Conservation (phyloP, 495 filamentous ascomycete genomes). For the Neohortaea acidophila region DNA sequence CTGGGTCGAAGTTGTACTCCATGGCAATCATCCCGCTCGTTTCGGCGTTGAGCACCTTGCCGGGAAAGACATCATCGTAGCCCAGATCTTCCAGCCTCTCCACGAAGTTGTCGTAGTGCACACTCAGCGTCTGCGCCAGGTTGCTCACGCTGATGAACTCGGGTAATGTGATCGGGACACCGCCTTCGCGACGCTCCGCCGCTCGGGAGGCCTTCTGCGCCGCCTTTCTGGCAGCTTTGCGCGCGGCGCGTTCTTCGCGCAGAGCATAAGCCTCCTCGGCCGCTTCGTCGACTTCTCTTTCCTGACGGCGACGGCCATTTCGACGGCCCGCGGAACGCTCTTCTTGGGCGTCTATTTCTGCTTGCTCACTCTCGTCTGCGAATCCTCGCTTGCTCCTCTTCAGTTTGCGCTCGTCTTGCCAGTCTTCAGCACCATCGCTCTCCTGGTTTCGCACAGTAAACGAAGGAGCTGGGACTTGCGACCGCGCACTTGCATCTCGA, state of each 20-base stretch:
- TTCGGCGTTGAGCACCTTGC: slow-evolving; percentile 77
- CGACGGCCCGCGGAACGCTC: background rate
- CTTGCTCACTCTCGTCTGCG: background rate
- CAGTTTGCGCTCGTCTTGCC: too few relatives aligned
- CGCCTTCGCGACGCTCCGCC: slow-evolving; percentile 7
- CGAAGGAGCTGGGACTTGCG: too few relatives aligned
- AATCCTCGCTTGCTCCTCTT: background rate
- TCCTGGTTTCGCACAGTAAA: too few relatives aligned
- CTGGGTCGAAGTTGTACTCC: slow-evolving; percentile 87
- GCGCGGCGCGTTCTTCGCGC: slow-evolving; percentile 9
- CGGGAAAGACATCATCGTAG: slow-evolving; percentile 64
- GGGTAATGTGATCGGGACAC: slow-evolving; percentile 58
- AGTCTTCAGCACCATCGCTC: too few relatives aligned
- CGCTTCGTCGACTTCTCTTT: slow-evolving; percentile 13
- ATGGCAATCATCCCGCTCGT: slow-evolving; percentile 78
- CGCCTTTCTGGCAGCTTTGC: slow-evolving; percentile 8
- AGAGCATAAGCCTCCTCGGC: slow-evolving; percentile 6
- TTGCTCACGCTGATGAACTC: slow-evolving; percentile 82
- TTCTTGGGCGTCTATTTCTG: background rate
- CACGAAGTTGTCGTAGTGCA: slow-evolving; percentile 58
- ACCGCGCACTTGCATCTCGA: too few relatives aligned
- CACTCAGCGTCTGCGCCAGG: slow-evolving; percentile 59
- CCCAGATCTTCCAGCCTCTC: slow-evolving; percentile 61
- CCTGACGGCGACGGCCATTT: background rate
- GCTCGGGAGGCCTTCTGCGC: slow-evolving; percentile 29